phyloP scores from a whole-genome alignment of 768 basidiomycete genomes.

The Porphyrellus cyaneotinctus region DNA sequence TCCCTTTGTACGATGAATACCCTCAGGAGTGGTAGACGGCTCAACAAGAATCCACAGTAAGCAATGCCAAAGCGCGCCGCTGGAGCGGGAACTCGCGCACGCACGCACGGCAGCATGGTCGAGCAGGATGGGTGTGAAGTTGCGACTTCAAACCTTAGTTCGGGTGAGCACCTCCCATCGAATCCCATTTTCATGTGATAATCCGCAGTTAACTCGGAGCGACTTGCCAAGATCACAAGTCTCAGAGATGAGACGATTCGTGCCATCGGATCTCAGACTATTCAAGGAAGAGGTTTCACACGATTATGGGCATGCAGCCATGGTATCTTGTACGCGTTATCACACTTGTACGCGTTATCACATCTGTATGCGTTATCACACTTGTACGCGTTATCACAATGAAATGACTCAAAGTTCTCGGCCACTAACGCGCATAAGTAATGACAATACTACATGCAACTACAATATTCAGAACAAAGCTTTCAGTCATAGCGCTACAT shows the following conservation, averaged over 20 bases:
- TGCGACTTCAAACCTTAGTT: slow-evolving; percentile 74
- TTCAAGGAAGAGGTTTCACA: slow-evolving; percentile 82
- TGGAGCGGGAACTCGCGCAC: slow-evolving; percentile 70
- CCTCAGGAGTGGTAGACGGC: slow-evolving; percentile 54
- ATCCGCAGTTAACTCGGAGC: slow-evolving; percentile 65
- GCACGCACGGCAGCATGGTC: slow-evolving; percentile 73
- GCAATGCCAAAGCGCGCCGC: slow-evolving; percentile 60
- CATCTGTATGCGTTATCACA: no score
- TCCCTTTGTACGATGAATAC: background rate
- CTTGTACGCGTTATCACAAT: no score
- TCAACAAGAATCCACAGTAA: slow-evolving; percentile 68
- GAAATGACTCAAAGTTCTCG: no score
- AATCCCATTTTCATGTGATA: slow-evolving; percentile 1
- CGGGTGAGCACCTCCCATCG: slow-evolving; percentile 44
- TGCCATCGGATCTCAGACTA: slow-evolving; percentile 73
- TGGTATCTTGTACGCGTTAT: no score
- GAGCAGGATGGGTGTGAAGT: slow-evolving; percentile 80
- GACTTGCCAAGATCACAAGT: slow-evolving; percentile 68
- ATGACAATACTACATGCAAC: no score
- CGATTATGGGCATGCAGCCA: no score
- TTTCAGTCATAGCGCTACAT: no score
- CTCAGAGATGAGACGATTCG: slow-evolving; percentile 77
- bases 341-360: no score
- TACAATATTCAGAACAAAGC: no score
- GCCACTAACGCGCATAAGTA: no score